A percentile compares a stretch with the other conserved stretches of the same genome.
These are phyloP conservation scores for Pyrenula massariospora DNA, from an alignment of 495 filamentous ascomycete species.

Conservation along the genomic window DNA sequence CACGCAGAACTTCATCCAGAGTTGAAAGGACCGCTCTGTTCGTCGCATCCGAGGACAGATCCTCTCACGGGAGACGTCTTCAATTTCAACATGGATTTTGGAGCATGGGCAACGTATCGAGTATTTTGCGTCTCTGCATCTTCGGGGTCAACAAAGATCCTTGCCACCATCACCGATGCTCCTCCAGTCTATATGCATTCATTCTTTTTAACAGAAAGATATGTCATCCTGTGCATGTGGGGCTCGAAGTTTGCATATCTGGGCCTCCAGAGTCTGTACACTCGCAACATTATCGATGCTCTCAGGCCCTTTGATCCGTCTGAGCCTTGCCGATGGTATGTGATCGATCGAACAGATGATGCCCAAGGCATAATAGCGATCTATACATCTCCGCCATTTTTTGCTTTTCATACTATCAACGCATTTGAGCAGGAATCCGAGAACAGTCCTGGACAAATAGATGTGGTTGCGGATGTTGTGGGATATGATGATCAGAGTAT, in stretches of 20 bases:
- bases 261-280: constrained; percentile 40
- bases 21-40: constrained; percentile 48
- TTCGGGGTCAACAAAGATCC: constrained; percentile 53
- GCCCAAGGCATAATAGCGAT: constrained; percentile 43
- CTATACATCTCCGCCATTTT: constrained; percentile 51
- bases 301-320: constrained; percentile 37
- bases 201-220: constrained; percentile 51
- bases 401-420: constrained; percentile 68
- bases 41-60: constrained; percentile 57
- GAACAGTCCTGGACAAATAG: constrained; percentile 20
- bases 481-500: constrained; percentile 41
- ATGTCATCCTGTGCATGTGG: constrained; percentile 57
- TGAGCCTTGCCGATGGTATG: constrained; percentile 51
- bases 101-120: constrained; percentile 40
- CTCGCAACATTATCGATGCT: constrained; percentile 44
- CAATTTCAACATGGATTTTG: constrained; percentile 59
- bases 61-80: constrained; percentile 60
- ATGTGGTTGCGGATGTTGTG: constrained; percentile 47
- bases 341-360: constrained; percentile 43
- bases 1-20: constrained; percentile 52
- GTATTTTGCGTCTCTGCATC: constrained; percentile 49
- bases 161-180: constrained; percentile 47
- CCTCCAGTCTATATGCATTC: constrained; percentile 59
- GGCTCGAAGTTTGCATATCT: constrained; percentile 30
- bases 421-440: constrained; percentile 48